Evolutionary conservation across 352 stramenopile genomes (phyloP).

Genomic region (Phytophthora colocasiae): DNA sequence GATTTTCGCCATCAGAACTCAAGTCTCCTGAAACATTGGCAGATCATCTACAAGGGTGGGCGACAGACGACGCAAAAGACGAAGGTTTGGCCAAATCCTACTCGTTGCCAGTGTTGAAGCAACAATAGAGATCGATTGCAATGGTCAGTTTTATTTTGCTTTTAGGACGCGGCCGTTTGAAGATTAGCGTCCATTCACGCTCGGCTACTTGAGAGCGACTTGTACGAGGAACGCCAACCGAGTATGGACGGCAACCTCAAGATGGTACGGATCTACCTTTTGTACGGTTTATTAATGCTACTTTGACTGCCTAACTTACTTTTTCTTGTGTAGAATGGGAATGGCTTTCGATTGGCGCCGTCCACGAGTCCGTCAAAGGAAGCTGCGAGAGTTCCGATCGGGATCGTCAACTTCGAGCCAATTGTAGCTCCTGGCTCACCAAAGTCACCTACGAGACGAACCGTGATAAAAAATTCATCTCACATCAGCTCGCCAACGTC

Average conservation of each 20-base stretch:
- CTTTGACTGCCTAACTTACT: constrained; percentile 5
- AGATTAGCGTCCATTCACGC: constrained; percentile 26
- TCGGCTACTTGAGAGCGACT: background rate
- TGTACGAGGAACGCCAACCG: background rate
- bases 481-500: constrained; percentile 47
- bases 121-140: constrained; percentile 34
- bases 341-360: constrained; percentile 45
- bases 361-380: constrained; percentile 70
- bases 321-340: constrained; percentile 22
- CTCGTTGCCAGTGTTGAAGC: constrained; percentile 58
- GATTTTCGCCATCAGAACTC: background rate
- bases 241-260: constrained; percentile 10
- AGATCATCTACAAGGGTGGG: constrained; percentile 48
- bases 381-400: constrained; percentile 32
- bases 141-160: constrained; percentile 26
- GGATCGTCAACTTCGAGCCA: constrained; percentile 70
- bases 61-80: constrained; percentile 34
- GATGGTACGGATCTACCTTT: constrained; percentile 15
- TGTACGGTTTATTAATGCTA: background rate
- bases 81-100: constrained; percentile 58
- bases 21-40: constrained; percentile 29
- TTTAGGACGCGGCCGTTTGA: constrained; percentile 27
- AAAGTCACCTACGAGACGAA: constrained; percentile 39
- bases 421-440: constrained; percentile 32
- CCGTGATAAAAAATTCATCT: constrained; percentile 46